Conservation (phyloP, 176 grass and related monocot genomes). For the Elymus sibiricus region DNA sequence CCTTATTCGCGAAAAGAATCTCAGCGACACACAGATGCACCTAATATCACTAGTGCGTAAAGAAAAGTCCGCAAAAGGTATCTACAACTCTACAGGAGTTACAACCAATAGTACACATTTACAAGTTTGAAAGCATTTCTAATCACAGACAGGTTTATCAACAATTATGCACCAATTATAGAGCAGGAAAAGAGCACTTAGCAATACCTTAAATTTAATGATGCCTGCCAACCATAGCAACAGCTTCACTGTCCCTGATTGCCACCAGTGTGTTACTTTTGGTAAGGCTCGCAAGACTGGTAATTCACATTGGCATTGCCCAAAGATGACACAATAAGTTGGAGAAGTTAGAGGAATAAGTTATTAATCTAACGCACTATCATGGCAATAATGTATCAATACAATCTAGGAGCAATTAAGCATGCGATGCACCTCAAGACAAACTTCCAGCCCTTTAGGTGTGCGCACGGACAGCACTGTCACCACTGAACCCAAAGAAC, state of each 20-base stretch:
- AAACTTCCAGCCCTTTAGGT: conserved; percentile 89
- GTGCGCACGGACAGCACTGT: conserved; percentile 72
- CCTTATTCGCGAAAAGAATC: no score
- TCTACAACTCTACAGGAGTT: no score
- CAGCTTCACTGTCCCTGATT: conserved; percentile 89
- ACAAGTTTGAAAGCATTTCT: no score
- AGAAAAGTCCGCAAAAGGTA: no score
- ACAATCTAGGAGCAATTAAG: neutral
- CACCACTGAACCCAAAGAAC: conserved; percentile 97
- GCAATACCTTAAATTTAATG: conserved; percentile 66
- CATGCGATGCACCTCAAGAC: conserved; percentile 51
- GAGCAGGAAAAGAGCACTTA: no score
- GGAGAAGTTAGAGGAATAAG: neutral
- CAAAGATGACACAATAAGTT: neutral
- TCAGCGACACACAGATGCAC: no score
- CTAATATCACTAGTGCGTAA: no score
- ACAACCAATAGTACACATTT: no score
- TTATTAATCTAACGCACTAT: neutral
- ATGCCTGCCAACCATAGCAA: conserved; percentile 83
- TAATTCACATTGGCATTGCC: conserved; percentile 86
- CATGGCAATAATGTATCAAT: neutral
- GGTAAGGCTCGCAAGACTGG: conserved; percentile 91
- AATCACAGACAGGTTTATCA: no score
- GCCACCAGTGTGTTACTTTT: conserved; percentile 93
- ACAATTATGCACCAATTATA: no score